Conservation (phyloP, 225 moss, liverwort and hornwort species). For the Asterella californica region DNA sequence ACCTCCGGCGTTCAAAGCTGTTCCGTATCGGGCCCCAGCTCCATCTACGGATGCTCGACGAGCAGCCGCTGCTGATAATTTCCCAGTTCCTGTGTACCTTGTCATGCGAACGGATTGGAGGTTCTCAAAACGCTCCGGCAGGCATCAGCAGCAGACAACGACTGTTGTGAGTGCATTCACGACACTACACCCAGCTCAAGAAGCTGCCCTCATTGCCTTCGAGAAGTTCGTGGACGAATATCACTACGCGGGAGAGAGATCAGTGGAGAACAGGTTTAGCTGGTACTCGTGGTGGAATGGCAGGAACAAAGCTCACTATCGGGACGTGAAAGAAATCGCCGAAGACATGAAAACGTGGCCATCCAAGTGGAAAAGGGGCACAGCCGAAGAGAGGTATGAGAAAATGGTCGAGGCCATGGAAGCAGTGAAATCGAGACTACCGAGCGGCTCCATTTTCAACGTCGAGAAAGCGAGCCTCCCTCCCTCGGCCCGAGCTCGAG, state of each 20-base stretch:
- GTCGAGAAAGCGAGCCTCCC: constrained; percentile 19
- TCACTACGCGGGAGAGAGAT: constrained; percentile 2
- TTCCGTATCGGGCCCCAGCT: neutral
- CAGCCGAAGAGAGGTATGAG: constrained; percentile 6
- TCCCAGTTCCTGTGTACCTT: constrained; percentile 9
- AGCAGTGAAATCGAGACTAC: neutral
- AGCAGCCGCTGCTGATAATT: neutral
- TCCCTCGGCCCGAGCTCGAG: constrained; percentile 11
- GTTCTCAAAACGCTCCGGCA: constrained; percentile 6
- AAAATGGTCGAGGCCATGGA: constrained; percentile 15
- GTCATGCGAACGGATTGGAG: constrained; percentile 22
- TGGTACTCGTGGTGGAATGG: constrained; percentile 22
- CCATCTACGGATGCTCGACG: neutral
- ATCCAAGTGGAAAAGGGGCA: neutral
- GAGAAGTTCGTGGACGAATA: constrained; percentile 13
- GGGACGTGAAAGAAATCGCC: constrained; percentile 13
- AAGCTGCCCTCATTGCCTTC: constrained; percentile 17
- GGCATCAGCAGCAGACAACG: constrained; percentile 8
- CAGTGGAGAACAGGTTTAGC: constrained; percentile 4
- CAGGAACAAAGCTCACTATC: neutral
- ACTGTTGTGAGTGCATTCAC: constrained; percentile 18
- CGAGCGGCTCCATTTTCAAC: constrained; percentile 11
- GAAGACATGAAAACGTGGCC: constrained; percentile 19
- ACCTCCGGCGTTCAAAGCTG: neutral
- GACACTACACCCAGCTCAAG: constrained; percentile 1